Conservation (phyloP, 108 stramenopile species). For the Nitzschia sp. region DNA sequence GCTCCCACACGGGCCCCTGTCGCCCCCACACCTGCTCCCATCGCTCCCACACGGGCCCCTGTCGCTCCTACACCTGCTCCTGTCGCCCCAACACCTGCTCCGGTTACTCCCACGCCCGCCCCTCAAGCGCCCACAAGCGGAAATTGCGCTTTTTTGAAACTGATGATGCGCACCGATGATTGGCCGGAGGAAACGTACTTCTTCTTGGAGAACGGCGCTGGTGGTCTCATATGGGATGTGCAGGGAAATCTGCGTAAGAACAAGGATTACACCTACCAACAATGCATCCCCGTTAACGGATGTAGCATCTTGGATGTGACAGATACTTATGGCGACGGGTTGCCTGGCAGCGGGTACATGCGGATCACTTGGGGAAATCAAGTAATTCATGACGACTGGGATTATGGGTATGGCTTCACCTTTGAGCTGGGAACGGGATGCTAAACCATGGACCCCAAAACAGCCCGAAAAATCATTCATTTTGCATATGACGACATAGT, state of each 20-base stretch:
- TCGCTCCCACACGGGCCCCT: background rate
- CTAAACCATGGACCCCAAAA: no score
- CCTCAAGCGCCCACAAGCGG: background rate
- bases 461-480: no score
- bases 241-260: background rate
- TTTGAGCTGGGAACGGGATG: background rate
- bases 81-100: background rate
- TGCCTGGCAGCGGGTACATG: background rate
- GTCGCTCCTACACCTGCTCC: background rate
- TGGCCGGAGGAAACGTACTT: constrained; percentile 6
- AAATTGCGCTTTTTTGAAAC: background rate
- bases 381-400: background rate
- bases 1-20: background rate
- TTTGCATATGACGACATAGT: no score
- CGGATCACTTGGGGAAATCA: background rate
- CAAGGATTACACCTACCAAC: background rate
- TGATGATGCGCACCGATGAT: background rate
- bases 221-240: background rate
- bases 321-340: constrained; percentile 13
- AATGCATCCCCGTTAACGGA: background rate
- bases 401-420: background rate
- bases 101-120: background rate
- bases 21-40: background rate
- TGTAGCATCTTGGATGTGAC: background rate
- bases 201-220: background rate